These are phyloP conservation scores for Novymonas esmeraldas DNA, from an alignment of 208 protist species.

Conservation along the genomic window DNA sequence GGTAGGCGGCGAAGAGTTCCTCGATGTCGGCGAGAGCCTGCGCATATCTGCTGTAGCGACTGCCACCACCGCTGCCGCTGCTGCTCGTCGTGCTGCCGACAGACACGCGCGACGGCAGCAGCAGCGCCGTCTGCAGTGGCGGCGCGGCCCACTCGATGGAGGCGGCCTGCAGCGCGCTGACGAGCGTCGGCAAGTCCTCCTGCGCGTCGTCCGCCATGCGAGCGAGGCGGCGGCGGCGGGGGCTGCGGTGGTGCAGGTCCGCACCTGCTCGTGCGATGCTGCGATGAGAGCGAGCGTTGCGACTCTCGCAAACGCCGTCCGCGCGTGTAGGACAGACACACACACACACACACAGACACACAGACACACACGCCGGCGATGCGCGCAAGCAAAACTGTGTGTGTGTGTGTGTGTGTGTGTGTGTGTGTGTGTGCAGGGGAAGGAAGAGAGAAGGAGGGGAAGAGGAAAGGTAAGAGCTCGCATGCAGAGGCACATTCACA, in stretches of 20 bases:
- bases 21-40: constrained; percentile 33
- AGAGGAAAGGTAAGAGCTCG: background rate
- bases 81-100: background rate
- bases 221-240: no score
- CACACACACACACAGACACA: no score
- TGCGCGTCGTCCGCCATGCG: constrained; percentile 1
- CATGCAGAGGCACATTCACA: background rate
- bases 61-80: constrained; percentile 6
- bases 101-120: constrained; percentile 12
- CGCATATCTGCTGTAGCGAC: constrained; percentile 28
- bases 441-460: constrained; percentile 1
- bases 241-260: no score
- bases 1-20: constrained; percentile 23
- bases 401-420: no score
- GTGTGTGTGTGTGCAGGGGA: no score
- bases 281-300: no score
- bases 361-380: no score
- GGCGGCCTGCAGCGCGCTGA: constrained; percentile 35
- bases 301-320: no score
- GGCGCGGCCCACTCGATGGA: constrained; percentile 30
- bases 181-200: constrained; percentile 33
- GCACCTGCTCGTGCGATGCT: no score
- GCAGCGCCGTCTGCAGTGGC: constrained; percentile 10
- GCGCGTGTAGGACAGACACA: no score
- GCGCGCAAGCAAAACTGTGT: no score